Conservation (phyloP, 2,329 filamentous ascomycete genomes). For the Bipolaris victoriae region DNA sequence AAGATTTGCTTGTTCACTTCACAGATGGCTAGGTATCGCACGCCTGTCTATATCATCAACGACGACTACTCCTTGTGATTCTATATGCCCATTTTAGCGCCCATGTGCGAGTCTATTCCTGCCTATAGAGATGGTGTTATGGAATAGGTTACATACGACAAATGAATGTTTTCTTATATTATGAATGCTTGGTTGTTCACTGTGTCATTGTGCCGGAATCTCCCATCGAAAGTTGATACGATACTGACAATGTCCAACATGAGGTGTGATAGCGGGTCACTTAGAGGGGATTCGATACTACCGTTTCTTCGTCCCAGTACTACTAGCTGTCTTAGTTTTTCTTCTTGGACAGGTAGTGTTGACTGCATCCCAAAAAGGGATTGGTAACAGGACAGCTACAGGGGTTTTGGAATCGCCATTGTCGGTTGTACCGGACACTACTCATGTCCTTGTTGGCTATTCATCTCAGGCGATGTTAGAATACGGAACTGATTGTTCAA, state of each 20-base stretch:
- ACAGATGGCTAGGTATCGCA: constrained; percentile 16
- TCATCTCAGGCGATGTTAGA: background rate
- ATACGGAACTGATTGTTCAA: background rate
- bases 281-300: too few species aligned
- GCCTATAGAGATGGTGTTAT: constrained; percentile 16
- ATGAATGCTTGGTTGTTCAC: background rate
- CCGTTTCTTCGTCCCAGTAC: too few species aligned
- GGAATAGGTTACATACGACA: constrained; percentile 17
- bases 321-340: too few species aligned
- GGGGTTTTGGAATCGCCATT: too few species aligned
- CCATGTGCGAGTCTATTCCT: constrained; percentile 28
- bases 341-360: too few species aligned
- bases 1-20: constrained; percentile 39
- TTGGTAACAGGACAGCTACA: too few species aligned
- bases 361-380: too few species aligned
- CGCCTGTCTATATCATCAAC: constrained; percentile 8
- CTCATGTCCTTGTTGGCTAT: too few species aligned
- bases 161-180: constrained; percentile 18
- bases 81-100: constrained; percentile 37
- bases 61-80: constrained; percentile 25
- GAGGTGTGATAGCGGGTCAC: too few species aligned
- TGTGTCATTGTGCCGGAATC: background rate
- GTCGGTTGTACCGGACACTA: too few species aligned
- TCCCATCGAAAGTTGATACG: too few species aligned
- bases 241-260: too few species aligned